phyloP scores from a whole-genome alignment of 106 monocot species.

The Dioscorea alata region DNA sequence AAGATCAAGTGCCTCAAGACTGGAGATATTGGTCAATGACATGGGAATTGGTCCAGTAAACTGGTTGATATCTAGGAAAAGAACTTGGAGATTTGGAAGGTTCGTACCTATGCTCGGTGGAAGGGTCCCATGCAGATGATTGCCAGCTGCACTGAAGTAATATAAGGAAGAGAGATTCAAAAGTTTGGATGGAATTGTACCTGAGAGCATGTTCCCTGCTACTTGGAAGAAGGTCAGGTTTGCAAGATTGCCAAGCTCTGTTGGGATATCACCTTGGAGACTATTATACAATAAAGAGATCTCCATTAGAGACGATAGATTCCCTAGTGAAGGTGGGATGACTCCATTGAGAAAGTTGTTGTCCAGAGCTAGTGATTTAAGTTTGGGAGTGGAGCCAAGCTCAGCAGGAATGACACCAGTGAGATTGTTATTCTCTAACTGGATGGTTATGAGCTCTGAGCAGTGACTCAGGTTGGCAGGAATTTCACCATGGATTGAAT shows the following conservation, averaged over 20 bases:
- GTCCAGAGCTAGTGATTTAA: neutral
- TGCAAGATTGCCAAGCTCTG: neutral
- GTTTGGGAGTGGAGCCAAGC: neutral
- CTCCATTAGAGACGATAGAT: neutral
- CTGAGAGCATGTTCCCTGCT: neutral
- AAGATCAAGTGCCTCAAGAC: no score
- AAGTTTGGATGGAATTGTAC: neutral
- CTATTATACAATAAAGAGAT: neutral
- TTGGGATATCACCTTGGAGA: neutral
- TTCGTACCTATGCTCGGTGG: neutral
- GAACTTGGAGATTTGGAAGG: conserved; percentile 1
- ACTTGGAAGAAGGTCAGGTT: neutral
- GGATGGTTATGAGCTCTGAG: neutral
- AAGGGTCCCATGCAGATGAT: conserved; percentile 1
- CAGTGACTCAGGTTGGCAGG: neutral
- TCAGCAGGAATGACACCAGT: neutral
- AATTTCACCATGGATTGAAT: neutral
- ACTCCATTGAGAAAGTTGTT: neutral
- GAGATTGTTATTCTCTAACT: neutral
- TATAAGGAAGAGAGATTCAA: neutral
- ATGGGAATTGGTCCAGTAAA: no score
- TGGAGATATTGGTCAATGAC: no score
- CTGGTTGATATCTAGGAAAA: no score
- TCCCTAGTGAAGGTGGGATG: neutral
- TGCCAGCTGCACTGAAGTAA: neutral